Evolutionary conservation across 176 grass and related monocot genomes (phyloP).

Genomic region (Avena sativa): DNA sequence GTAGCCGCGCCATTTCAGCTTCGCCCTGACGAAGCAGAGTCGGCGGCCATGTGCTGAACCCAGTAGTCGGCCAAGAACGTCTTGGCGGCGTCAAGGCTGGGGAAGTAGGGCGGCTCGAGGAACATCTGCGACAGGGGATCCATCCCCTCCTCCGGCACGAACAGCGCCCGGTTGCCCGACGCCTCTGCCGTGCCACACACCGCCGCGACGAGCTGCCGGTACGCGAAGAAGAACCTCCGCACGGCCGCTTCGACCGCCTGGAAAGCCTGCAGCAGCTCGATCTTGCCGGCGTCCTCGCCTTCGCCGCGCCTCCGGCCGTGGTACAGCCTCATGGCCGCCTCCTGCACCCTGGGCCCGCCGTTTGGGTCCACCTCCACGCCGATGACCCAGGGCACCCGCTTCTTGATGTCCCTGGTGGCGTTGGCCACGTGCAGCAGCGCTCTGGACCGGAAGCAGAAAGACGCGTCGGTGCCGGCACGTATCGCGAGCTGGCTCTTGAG

Average conservation of each 20-base stretch:
- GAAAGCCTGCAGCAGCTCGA: slow-evolving; percentile 82
- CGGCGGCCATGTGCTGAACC: slow-evolving; percentile 48
- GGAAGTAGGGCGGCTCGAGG: slow-evolving; percentile 89
- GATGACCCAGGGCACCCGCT: slow-evolving; percentile 72
- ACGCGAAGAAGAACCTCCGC: slow-evolving; percentile 85
- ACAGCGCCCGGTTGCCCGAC: slow-evolving; percentile 61
- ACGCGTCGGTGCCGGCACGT: slow-evolving; percentile 55
- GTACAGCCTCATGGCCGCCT: slow-evolving; percentile 85
- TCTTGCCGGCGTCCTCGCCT: slow-evolving; percentile 59
- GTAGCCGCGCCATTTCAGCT: slow-evolving; percentile 36
- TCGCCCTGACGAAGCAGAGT: slow-evolving; percentile 37
- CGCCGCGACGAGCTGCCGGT: slow-evolving; percentile 68
- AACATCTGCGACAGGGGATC: slow-evolving; percentile 82
- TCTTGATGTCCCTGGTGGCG: slow-evolving; percentile 69
- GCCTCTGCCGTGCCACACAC: slow-evolving; percentile 80
- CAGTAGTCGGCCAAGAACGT: slow-evolving; percentile 92
- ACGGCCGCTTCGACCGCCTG: slow-evolving; percentile 76
- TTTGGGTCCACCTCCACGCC: slow-evolving; percentile 85
- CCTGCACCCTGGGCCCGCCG: slow-evolving; percentile 88
- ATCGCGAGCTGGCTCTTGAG: slow-evolving; percentile 89
- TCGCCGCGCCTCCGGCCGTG: slow-evolving; percentile 73
- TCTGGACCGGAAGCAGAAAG: slow-evolving; percentile 77
- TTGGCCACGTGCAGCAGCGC: slow-evolving; percentile 62
- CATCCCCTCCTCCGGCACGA: slow-evolving; percentile 63
- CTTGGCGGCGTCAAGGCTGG: slow-evolving; percentile 94